phyloP scores from a whole-genome alignment of 208 protist genomes.

The Crithidia fasciculata region DNA sequence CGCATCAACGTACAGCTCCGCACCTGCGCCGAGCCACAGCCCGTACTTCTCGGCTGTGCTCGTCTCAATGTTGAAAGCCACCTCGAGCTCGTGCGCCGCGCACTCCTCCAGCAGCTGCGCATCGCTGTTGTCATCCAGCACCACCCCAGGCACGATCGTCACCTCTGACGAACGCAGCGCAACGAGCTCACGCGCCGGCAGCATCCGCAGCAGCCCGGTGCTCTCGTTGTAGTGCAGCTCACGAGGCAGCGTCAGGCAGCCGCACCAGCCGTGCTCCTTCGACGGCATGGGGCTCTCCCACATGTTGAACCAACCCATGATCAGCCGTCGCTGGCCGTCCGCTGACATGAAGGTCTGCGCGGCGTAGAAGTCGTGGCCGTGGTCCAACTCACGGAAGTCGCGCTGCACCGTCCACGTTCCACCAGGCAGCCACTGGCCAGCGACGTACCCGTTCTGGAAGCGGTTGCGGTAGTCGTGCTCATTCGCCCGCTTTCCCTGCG shows the following conservation, averaged over 20 bases:
- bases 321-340: conserved; percentile 42
- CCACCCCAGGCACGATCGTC: conserved; percentile 11
- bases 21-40: conserved; percentile 55
- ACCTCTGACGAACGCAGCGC: conserved; percentile 31
- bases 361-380: conserved; percentile 52
- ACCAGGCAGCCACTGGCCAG: conserved; percentile 29
- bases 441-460: conserved; percentile 49
- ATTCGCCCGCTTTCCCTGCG: conserved; percentile 35
- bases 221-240: conserved; percentile 35
- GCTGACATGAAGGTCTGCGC: conserved; percentile 40
- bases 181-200: conserved; percentile 46
- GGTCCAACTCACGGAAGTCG: conserved; percentile 42
- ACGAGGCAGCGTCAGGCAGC: conserved; percentile 47
- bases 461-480: conserved; percentile 45
- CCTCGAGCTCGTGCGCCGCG: conserved; percentile 45
- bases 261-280: conserved; percentile 44
- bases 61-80: conserved; percentile 43
- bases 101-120: conserved; percentile 28
- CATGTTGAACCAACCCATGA: conserved; percentile 51
- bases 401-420: conserved; percentile 18
- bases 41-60: conserved; percentile 64
- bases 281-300: conserved; percentile 51
- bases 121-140: conserved; percentile 28
- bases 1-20: conserved; percentile 55
- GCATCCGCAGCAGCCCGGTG: conserved; percentile 29